Conservation (phyloP, 192 early-diverging fungal genomes). For the Mortierella antarctica region DNA sequence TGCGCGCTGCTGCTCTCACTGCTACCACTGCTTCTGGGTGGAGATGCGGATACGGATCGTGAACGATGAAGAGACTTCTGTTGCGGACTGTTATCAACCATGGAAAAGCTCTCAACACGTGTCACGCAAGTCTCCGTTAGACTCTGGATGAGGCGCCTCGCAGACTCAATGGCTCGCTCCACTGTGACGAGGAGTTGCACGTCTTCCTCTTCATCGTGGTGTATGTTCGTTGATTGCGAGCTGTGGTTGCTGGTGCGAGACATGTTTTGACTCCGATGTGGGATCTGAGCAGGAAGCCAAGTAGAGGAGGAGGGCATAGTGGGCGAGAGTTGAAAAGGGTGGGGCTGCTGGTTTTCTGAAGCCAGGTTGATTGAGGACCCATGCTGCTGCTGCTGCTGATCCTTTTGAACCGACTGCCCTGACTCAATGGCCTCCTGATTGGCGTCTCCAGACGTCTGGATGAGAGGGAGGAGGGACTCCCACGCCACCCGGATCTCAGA, state of each 20-base stretch:
- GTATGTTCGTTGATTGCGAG: conserved; percentile 25
- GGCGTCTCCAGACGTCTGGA: conserved; percentile 35
- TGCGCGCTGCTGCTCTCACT: conserved; percentile 7
- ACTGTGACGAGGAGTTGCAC: conserved; percentile 30
- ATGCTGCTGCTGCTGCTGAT: conserved; percentile 18
- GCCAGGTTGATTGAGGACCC: background rate
- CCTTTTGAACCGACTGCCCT: conserved; percentile 8
- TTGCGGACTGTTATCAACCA: conserved; percentile 17
- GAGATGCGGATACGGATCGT: conserved; percentile 46
- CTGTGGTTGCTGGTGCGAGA: conserved; percentile 43
- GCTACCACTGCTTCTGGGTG: conserved; percentile 28
- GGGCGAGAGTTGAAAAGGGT: conserved; percentile 41
- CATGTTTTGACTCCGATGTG: conserved; percentile 47
- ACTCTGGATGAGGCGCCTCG: conserved; percentile 35
- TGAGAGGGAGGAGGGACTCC: conserved; percentile 53
- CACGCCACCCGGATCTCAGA: conserved; percentile 58
- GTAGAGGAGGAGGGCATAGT: conserved; percentile 22
- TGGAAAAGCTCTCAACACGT: conserved; percentile 18
- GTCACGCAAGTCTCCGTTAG: conserved; percentile 44
- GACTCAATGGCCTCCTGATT: conserved; percentile 28
- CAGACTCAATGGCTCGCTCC: conserved; percentile 40
- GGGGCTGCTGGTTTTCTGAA: conserved; percentile 6
- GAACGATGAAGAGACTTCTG: conserved; percentile 12
- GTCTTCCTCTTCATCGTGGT: conserved; percentile 29
- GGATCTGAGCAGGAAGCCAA: conserved; percentile 33